Evolutionary conservation across 2,329 filamentous ascomycete species (phyloP).

Genomic region (Sporothrix curviconia): DNA sequence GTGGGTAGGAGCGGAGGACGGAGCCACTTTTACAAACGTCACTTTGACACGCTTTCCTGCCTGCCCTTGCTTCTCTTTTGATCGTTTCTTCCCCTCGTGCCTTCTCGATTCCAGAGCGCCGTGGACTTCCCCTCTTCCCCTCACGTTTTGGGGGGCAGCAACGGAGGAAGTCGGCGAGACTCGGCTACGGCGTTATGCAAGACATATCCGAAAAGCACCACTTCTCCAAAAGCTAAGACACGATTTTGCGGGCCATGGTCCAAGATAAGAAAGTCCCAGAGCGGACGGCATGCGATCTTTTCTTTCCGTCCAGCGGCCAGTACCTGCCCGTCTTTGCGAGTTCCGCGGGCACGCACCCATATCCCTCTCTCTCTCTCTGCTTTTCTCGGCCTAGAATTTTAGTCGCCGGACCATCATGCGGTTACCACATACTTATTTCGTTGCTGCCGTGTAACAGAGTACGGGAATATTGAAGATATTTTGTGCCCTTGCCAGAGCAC

Average conservation of each 20-base stretch:
- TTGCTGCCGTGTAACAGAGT: no score
- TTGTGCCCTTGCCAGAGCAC: no score
- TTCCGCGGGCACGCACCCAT: no score
- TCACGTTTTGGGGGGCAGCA: background rate
- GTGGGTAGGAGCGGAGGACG: background rate
- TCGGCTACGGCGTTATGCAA: slow-evolving; percentile 18
- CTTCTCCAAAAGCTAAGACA: no score
- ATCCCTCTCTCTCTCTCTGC: no score
- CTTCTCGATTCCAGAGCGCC: background rate
- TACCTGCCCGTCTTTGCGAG: background rate
- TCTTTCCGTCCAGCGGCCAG: background rate
- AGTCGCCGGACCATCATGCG: no score
- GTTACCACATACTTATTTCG: no score
- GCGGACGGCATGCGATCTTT: background rate
- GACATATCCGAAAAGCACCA: slow-evolving; percentile 6
- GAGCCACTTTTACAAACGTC: background rate
- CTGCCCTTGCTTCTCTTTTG: no score
- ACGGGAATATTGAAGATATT: no score
- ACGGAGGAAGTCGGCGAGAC: slow-evolving; percentile 21
- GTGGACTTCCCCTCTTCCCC: background rate
- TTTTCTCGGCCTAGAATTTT: no score
- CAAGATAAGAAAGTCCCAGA: slow-evolving; percentile 1
- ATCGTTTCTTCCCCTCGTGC: background rate
- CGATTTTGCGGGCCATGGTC: no score
- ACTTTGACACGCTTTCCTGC: background rate